These are phyloP conservation scores for Eustoma russellianum DNA, from an alignment of 257 asterid species.

Conservation along the genomic window DNA sequence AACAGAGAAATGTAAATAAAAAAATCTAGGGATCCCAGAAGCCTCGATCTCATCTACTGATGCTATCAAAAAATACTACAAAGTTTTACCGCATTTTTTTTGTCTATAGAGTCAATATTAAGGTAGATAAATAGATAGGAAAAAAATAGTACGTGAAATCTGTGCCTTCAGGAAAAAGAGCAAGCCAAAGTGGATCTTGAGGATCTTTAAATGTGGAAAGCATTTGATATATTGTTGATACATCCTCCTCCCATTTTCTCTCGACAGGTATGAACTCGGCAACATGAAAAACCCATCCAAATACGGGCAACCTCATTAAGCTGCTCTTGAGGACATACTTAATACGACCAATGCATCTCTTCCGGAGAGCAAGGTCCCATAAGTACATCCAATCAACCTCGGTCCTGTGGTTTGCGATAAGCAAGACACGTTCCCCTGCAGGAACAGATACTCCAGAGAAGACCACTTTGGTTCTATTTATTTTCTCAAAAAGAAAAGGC, in stretches of 20 bases:
- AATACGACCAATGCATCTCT: slow-evolving; percentile 51
- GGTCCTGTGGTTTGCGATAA: slow-evolving; percentile 79
- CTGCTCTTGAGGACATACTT: slow-evolving; percentile 81
- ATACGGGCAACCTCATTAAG: slow-evolving; percentile 75
- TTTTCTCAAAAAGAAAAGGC: slow-evolving; percentile 78
- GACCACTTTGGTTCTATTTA: slow-evolving; percentile 66
- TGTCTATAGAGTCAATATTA: neutral
- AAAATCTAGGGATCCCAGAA: too few relatives aligned
- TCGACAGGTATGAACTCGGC: slow-evolving; percentile 83
- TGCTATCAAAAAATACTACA: too few relatives aligned
- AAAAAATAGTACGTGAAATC: slow-evolving; percentile 65
- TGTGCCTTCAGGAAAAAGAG: slow-evolving; percentile 91
- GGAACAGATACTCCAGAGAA: slow-evolving; percentile 81
- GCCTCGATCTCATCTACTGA: too few relatives aligned
- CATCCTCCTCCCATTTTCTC: slow-evolving; percentile 92
- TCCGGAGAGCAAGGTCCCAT: slow-evolving; percentile 86
- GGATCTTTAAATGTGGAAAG: slow-evolving; percentile 48
- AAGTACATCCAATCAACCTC: slow-evolving; percentile 98
- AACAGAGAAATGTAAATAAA: too few relatives aligned
- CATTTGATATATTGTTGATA: slow-evolving; percentile 38
- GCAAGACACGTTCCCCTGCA: slow-evolving; percentile 47
- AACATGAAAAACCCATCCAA: slow-evolving; percentile 84
- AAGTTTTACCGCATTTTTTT: neutral
- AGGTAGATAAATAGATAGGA: slow-evolving; percentile 10
- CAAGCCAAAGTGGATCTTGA: slow-evolving; percentile 78